Evolutionary conservation across 805 yeast species (phyloP).

Genomic region (Maudiozyma barnettii): DNA sequence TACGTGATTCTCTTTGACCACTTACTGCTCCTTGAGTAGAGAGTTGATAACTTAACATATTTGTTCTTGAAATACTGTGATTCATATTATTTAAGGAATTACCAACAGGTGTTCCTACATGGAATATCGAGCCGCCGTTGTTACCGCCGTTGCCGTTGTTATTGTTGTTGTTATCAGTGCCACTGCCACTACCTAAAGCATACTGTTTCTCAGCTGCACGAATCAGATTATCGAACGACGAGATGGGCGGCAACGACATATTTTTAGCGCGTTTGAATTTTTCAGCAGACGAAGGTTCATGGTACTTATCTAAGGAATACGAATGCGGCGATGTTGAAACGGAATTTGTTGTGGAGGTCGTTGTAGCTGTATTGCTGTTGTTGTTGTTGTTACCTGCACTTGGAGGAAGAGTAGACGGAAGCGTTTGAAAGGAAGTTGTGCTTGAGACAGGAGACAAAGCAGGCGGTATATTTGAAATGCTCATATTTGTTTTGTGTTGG

Average conservation of each 20-base stretch:
- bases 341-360: background rate
- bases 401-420: background rate
- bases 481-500: background rate
- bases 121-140: background rate
- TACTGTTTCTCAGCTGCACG: slow-evolving; percentile 23
- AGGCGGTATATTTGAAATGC: background rate
- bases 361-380: background rate
- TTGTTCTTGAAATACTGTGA: background rate
- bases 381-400: background rate
- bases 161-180: background rate
- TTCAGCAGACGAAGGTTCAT: slow-evolving; percentile 8
- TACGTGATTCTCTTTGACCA: background rate
- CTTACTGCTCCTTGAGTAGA: background rate
- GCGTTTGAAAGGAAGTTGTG: background rate
- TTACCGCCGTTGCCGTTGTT: background rate
- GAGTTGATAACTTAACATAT: slow-evolving; percentile 2
- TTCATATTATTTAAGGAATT: too few species aligned
- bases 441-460: background rate
- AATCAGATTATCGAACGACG: slow-evolving; percentile 25
- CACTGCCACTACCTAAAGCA: background rate
- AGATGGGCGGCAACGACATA: slow-evolving; percentile 21
- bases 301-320: slow-evolving; percentile 7
- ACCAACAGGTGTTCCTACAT: background rate
- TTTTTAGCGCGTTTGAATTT: slow-evolving; percentile 1
- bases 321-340: slow-evolving; percentile 1